Evolutionary conservation across 2,329 filamentous ascomycete genomes (phyloP), one percentile per base, ranked within the genome.

Genomic region (Chaetomiaceae sp.): DNA sequence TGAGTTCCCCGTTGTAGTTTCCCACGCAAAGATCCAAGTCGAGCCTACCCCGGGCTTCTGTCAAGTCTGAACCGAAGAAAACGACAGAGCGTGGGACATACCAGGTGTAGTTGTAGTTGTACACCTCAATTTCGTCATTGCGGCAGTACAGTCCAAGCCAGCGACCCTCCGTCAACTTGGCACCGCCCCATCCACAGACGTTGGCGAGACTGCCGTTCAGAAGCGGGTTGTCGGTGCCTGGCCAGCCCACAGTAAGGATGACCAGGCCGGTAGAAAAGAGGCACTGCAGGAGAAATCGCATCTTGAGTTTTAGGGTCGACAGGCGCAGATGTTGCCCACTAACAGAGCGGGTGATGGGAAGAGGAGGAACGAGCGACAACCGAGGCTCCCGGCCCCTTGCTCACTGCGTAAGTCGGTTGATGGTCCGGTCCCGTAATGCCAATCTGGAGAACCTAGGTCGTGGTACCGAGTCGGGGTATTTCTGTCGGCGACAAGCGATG

Each of bases 101-200:
- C 67, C 62, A 67, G 11, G 66, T 63, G 64, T 67, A 70, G 42
- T 68, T 65, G 54, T 68, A 70, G 18, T 57, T 61, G 45, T 58
- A 69, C 6, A 57, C 34, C 1, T 49, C 57, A 49, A 56, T 60
- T 51, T 68, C 52, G 35, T 65, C 51, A 41, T 68, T 66, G 47
- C 65, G 63, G 59, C 68, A 70, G 53, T 67, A 69, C 54, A 67
- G 58, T 26, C 66, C 66, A 1, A 70, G 61, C 45, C 55, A 63
- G 47, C 53, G 53, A 11, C 18, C 58, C 30, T 57, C 59, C 7
- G 56, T 54, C 27, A 69, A 51, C 34, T 61, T 52, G 33, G 61
- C 61, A 3, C 62, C 65, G 40, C 62, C 56, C 56, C 63, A 64
- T n/a, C 62, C 65, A 50, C 68, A 70, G 44, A 61, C 63, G 24